A percentile compares a stretch with the other conserved stretches of the same genome.
Evolutionary conservation across 495 filamentous ascomycete species (phyloP).

Genomic region (Daldinia childiae): DNA sequence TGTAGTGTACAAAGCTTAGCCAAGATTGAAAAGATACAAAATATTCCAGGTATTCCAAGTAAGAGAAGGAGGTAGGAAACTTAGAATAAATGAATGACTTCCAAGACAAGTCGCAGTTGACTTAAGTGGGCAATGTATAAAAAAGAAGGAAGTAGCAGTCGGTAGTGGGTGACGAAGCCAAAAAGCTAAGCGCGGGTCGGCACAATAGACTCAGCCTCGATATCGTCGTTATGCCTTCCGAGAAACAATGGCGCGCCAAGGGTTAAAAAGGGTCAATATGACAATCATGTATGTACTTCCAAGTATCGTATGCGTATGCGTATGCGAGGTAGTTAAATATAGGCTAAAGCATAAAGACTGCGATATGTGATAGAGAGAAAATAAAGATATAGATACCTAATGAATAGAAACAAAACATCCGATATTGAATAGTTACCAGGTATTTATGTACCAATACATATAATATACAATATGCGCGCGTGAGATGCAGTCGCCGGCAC

Average conservation of each 20-base stretch:
- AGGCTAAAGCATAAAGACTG: background rate
- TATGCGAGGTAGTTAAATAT: background rate
- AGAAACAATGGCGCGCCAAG: slow-evolving; percentile 34
- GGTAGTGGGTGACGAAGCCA: slow-evolving; percentile 18
- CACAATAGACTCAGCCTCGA: slow-evolving; percentile 4
- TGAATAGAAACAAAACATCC: too few relatives aligned
- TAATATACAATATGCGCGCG: too few relatives aligned
- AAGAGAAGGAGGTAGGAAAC: slow-evolving; percentile 12
- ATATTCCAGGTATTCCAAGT: too few relatives aligned
- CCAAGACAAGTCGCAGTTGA: slow-evolving; percentile 27
- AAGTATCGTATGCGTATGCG: too few relatives aligned
- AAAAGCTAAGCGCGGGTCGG: slow-evolving; percentile 30
- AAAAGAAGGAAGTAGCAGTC: slow-evolving; percentile 10
- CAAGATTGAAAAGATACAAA: background rate
- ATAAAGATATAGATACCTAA: too few relatives aligned
- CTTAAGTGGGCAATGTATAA: background rate
- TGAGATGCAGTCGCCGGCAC: too few relatives aligned
- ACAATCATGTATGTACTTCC: background rate
- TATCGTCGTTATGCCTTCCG: slow-evolving; percentile 8
- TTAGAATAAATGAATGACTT: slow-evolving; percentile 11
- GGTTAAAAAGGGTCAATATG: background rate
- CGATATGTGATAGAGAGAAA: background rate
- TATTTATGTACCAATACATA: too few relatives aligned
- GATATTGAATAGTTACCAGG: too few relatives aligned
- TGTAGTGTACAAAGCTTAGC: background rate